Conservation (phyloP, 2,329 filamentous ascomycete genomes). For the Colletotrichum sp. region DNA sequence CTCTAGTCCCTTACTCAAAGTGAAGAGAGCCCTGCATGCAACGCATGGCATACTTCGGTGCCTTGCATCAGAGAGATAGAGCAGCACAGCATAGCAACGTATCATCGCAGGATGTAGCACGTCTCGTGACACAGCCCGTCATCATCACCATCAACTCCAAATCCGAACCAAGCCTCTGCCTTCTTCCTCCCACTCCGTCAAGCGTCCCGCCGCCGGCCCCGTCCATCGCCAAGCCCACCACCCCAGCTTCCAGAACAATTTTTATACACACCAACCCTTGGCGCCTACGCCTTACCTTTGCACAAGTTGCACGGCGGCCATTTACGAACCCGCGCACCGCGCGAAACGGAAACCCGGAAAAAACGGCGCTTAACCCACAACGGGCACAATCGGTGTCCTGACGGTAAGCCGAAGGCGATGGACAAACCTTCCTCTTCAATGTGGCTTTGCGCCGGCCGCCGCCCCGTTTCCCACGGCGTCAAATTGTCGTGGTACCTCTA, state of each 20-base stretch:
- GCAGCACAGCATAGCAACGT: neutral
- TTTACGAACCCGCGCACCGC: neutral
- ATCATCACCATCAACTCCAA: neutral
- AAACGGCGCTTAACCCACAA: neutral
- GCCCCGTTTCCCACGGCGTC: neutral
- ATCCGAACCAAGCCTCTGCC: neutral
- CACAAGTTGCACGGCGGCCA: neutral
- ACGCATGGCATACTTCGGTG: neutral
- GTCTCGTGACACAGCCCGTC: neutral
- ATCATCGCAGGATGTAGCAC: neutral
- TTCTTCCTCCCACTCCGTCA: neutral
- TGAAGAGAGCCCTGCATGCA: neutral
- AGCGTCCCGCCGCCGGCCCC: neutral
- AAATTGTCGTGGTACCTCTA: too few species aligned
- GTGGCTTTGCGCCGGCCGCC: neutral
- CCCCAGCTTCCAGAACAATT: neutral
- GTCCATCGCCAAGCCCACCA: neutral
- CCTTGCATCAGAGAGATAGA: neutral
- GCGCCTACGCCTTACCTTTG: neutral
- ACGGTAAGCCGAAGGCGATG: neutral
- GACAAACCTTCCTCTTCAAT: neutral
- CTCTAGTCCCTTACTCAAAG: neutral
- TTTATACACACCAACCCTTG: neutral
- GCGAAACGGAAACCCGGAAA: neutral
- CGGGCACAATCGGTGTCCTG: neutral